Evolutionary conservation across 2,329 filamentous ascomycete genomes (phyloP).

Genomic region (Colletotrichum cereale): DNA sequence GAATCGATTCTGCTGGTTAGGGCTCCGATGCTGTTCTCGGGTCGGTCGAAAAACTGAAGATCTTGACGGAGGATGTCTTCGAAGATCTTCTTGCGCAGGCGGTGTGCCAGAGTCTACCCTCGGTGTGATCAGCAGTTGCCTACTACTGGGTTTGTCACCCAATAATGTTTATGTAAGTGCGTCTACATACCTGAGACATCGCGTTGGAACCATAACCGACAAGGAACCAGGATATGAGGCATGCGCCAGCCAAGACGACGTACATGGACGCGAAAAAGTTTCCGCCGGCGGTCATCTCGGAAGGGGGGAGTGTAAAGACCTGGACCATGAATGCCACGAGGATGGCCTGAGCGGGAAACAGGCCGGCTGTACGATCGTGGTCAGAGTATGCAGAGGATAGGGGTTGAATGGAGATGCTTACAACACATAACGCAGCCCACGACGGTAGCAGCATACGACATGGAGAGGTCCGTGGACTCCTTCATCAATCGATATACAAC

Average conservation of each 20-base stretch:
- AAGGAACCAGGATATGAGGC: not conserved
- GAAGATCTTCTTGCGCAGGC: conserved; percentile 46
- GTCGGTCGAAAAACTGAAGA: conserved; percentile 54
- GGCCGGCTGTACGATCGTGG: not conserved
- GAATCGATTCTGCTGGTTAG: conserved; percentile 49
- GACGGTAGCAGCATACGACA: not conserved
- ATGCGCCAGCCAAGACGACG: not conserved
- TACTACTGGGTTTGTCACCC: conserved; percentile 39
- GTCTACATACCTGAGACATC: not conserved
- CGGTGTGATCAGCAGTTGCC: not conserved
- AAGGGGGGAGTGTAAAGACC: not conserved
- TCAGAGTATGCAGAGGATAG: not conserved
- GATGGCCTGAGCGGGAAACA: not conserved
- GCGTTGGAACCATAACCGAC: not conserved
- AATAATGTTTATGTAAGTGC: not conserved
- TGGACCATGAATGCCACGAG: not conserved
- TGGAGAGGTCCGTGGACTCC: not conserved
- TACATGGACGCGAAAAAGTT: not conserved
- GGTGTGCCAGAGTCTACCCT: conserved; percentile 35
- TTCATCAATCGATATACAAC: not conserved
- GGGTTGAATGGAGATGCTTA: not conserved
- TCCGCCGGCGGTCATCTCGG: not conserved
- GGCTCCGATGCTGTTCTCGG: conserved; percentile 50
- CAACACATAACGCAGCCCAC: not conserved
- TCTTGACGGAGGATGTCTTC: conserved; percentile 52